A percentile compares a stretch with the other conserved stretches of the same genome.
These are phyloP conservation scores for Phragmites australis DNA, from an alignment of 176 grass and related monocot genomes.

Conservation along the genomic window DNA sequence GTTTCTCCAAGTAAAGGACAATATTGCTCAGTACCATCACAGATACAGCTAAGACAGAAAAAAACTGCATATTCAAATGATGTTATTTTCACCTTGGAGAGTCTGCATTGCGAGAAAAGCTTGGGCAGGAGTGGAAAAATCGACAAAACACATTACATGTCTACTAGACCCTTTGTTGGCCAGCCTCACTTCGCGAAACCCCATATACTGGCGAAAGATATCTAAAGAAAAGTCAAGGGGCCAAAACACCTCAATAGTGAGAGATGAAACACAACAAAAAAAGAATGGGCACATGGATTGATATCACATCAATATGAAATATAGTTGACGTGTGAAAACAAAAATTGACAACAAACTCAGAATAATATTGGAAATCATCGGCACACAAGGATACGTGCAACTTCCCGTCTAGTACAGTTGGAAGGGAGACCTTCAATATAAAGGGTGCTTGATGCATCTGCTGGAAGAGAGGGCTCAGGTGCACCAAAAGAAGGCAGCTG, in stretches of 20 bases:
- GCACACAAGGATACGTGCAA: constrained; percentile 67
- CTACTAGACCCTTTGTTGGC: constrained; percentile 52
- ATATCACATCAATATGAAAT: neutral
- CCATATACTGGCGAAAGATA: constrained; percentile 74
- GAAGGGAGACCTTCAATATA: constrained; percentile 64
- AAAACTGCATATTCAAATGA: neutral
- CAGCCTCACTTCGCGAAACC: constrained; percentile 63
- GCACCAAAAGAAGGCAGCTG: constrained; percentile 47
- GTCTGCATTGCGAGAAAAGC: constrained; percentile 51
- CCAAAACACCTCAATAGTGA: constrained; percentile 20
- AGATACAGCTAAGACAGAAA: neutral
- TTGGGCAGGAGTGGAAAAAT: constrained; percentile 56
- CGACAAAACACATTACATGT: constrained; percentile 67
- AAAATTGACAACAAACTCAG: neutral
- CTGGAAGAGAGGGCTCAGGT: constrained; percentile 47
- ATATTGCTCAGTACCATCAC: constrained; percentile 6
- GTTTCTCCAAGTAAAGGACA: neutral
- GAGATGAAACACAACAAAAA: neutral
- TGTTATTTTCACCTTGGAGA: constrained; percentile 62
- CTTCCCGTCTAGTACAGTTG: constrained; percentile 61
- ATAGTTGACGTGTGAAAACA: neutral
- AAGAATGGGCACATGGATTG: neutral
- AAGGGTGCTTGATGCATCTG: constrained; percentile 61
- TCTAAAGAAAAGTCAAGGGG: constrained; percentile 58
- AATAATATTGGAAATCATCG: neutral